Evolutionary conservation across 805 yeast genomes (phyloP).

Genomic region (Starmerella asiatica): DNA sequence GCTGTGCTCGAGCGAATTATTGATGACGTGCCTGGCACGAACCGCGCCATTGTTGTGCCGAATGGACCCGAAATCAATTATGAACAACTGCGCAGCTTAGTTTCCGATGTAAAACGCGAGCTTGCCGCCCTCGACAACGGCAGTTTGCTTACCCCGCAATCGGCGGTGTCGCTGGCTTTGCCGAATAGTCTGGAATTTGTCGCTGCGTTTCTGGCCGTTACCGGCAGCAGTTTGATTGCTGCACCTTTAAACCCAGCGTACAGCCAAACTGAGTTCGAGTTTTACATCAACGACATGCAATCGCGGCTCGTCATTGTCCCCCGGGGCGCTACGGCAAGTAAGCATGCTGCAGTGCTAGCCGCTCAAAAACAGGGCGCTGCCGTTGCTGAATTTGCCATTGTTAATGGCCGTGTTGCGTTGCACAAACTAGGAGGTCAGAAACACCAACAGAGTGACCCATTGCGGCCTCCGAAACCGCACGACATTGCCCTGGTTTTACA

Average conservation of each 20-base stretch:
- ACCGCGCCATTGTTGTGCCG: conserved; percentile 32
- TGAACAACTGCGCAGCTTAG: conserved; percentile 32
- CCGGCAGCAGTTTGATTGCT: conserved; percentile 44
- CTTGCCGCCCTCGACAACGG: conserved; percentile 23
- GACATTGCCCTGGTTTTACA: conserved; percentile 55
- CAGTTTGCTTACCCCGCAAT: conserved; percentile 30
- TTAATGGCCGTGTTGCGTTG: conserved; percentile 31
- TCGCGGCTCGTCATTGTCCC: conserved; percentile 48
- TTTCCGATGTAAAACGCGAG: conserved; percentile 36
- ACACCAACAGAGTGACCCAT: background rate
- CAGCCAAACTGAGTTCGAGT: conserved; percentile 47
- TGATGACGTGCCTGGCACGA: conserved; percentile 8
- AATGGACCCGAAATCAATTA: conserved; percentile 35
- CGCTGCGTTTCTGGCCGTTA: conserved; percentile 41
- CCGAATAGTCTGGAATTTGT: conserved; percentile 50
- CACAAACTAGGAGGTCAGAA: conserved; percentile 9
- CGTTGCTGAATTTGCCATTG: conserved; percentile 41
- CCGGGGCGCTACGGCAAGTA: conserved; percentile 32
- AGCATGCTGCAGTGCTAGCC: conserved; percentile 37
- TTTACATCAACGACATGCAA: conserved; percentile 48
- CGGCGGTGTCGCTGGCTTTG: conserved; percentile 45
- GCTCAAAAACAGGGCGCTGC: conserved; percentile 37
- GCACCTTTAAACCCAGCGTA: conserved; percentile 59
- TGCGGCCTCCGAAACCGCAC: conserved; percentile 28
- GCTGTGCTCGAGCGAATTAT: conserved; percentile 14